Evolutionary conservation across 495 filamentous ascomycete genomes (phyloP).

Genomic region (Diplogelasinospora grovesii): DNA sequence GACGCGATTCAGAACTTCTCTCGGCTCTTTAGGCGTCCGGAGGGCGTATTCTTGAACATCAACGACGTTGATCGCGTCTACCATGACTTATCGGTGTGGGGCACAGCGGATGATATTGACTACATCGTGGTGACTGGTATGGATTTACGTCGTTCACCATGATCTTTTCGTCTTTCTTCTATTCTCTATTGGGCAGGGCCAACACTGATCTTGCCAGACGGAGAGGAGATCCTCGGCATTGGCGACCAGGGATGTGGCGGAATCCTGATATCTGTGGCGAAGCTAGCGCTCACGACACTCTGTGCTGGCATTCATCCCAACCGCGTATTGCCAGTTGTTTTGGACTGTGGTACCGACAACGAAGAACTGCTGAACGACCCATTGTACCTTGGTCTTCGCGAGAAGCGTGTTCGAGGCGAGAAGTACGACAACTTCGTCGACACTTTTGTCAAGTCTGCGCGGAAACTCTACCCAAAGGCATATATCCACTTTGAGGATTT

Average conservation of each 20-base stretch:
- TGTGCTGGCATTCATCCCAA: constrained; percentile 82
- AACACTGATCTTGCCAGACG: constrained; percentile 16
- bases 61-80: constrained; percentile 52
- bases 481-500: constrained; percentile 79
- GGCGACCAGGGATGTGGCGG: constrained; percentile 89
- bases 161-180: not conserved
- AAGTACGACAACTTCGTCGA: constrained; percentile 77
- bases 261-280: constrained; percentile 78
- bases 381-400: constrained; percentile 69
- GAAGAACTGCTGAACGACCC: constrained; percentile 69
- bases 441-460: constrained; percentile 59
- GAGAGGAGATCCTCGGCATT: constrained; percentile 73
- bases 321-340: constrained; percentile 69
- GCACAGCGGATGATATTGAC: constrained; percentile 66
- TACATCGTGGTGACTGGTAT: constrained; percentile 81
- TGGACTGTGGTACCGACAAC: constrained; percentile 89
- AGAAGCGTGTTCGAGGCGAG: constrained; percentile 58
- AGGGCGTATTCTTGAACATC: constrained; percentile 59
- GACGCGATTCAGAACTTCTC: constrained; percentile 89
- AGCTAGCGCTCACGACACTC: constrained; percentile 72
- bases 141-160: not conserved
- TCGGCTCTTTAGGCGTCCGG: constrained; percentile 65
- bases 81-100: constrained; percentile 60
- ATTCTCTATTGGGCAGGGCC: not conserved
- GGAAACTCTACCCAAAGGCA: constrained; percentile 67